Conservation (phyloP, 805 yeast genomes). For the Saccharomycopsis fodiens region DNA sequence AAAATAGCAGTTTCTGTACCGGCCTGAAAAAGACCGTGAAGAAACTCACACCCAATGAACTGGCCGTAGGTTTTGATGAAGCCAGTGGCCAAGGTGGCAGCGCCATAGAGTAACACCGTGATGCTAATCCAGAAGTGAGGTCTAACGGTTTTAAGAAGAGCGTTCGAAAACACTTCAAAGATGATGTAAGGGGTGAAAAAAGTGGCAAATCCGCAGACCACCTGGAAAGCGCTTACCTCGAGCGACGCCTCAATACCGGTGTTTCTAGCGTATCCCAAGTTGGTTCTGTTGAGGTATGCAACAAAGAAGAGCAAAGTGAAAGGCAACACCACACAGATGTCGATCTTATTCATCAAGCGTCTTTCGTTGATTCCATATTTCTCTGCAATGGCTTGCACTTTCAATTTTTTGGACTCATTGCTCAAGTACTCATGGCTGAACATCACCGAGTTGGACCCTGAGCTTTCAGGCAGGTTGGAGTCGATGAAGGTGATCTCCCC, state of each 20-base stretch:
- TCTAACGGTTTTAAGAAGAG: constrained; percentile 44
- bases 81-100: constrained; percentile 58
- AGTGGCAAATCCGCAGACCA: constrained; percentile 55
- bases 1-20: constrained; percentile 73
- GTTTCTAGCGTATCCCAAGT: constrained; percentile 64
- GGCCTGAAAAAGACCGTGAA: constrained; percentile 62
- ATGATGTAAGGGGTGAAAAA: constrained; percentile 64
- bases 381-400: constrained; percentile 29
- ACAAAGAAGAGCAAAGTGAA: constrained; percentile 60
- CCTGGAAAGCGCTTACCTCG: constrained; percentile 47
- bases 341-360: constrained; percentile 54
- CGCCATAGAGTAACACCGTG: constrained; percentile 58
- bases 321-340: constrained; percentile 59
- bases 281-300: constrained; percentile 68
- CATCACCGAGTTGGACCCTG: background rate
- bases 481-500: background rate
- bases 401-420: constrained; percentile 13
- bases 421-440: constrained; percentile 3
- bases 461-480: background rate
- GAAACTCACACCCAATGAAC: constrained; percentile 52
- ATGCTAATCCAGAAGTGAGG: constrained; percentile 60
- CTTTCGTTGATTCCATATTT: constrained; percentile 42
- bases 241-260: constrained; percentile 53
- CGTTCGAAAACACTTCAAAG: constrained; percentile 60
- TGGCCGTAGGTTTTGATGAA: constrained; percentile 51